phyloP scores from a whole-genome alignment of 768 basidiomycete genomes.

The Rhizopogon vesiculosus region DNA sequence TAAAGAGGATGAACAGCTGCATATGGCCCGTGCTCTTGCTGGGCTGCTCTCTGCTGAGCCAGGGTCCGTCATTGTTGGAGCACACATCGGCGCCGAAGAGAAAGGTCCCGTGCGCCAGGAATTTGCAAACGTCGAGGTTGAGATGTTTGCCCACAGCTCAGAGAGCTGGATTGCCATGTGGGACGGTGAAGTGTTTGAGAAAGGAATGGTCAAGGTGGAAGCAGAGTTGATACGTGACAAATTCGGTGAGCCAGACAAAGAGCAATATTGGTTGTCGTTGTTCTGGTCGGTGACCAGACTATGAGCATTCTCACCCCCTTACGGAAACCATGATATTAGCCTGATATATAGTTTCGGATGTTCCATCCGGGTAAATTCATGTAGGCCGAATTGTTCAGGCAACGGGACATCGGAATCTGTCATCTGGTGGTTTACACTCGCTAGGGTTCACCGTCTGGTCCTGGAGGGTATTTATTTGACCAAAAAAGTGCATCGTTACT shows the following conservation, averaged over 20 bases:
- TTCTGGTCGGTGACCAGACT: background rate
- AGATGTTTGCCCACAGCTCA: slow-evolving; percentile 28
- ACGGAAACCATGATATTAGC: background rate
- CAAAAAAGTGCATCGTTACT: too few relatives aligned
- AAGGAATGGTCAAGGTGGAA: slow-evolving; percentile 26
- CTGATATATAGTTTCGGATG: background rate
- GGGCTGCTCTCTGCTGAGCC: slow-evolving; percentile 36
- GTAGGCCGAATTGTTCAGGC: too few relatives aligned
- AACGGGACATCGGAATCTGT: too few relatives aligned
- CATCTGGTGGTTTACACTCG: too few relatives aligned
- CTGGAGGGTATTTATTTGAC: too few relatives aligned
- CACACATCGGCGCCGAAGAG: slow-evolving; percentile 24
- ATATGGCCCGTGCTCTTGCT: slow-evolving; percentile 38
- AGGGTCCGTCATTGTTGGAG: slow-evolving; percentile 44
- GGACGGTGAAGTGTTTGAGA: slow-evolving; percentile 31
- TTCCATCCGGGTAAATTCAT: background rate
- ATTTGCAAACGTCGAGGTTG: background rate
- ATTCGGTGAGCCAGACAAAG: background rate
- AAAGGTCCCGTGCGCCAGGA: background rate
- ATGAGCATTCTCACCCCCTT: background rate
- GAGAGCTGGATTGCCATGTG: slow-evolving; percentile 33
- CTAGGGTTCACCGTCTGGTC: too few relatives aligned
- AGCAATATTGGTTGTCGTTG: background rate
- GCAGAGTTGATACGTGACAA: background rate
- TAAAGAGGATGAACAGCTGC: slow-evolving; percentile 31